phyloP scores from a whole-genome alignment of 2,329 filamentous ascomycete species.

The Fusarium sp. region DNA sequence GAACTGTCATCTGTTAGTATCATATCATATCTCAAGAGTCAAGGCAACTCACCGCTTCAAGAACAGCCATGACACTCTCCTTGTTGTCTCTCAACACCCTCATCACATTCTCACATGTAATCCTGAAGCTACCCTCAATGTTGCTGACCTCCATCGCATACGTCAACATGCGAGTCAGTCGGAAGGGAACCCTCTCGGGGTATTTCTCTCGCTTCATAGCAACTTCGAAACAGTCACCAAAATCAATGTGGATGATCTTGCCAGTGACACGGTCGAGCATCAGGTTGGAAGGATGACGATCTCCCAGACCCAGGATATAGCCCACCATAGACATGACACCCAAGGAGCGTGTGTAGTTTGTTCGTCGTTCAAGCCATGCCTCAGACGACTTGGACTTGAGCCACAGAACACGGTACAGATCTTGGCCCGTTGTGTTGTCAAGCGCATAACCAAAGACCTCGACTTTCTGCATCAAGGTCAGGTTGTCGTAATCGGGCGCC shows the following conservation, averaged over 20 bases:
- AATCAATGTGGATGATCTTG: constrained; percentile 98
- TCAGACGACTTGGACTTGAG: constrained; percentile 99
- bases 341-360: constrained; percentile 97
- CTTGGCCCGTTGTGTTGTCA: constrained; percentile 98
- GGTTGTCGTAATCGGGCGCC: constrained; percentile 98
- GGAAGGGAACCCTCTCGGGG: constrained; percentile 96
- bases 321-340: constrained; percentile 99
- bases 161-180: constrained; percentile 97
- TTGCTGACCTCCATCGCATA: constrained; percentile 99
- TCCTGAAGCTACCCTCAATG: constrained; percentile 97
- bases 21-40: too few relatives aligned
- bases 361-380: constrained; percentile 95
- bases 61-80: constrained; percentile 96
- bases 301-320: constrained; percentile 96
- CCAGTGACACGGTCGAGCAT: constrained; percentile 97
- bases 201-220: constrained; percentile 99
- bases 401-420: constrained; percentile 98
- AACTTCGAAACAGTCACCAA: constrained; percentile 99
- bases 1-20: constrained; percentile 69
- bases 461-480: constrained; percentile 99
- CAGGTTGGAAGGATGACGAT: constrained; percentile 96
- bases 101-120: constrained; percentile 99
- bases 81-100: constrained; percentile 96
- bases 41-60: constrained; percentile 84
- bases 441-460: constrained; percentile 99